phyloP scores from a whole-genome alignment of 2,329 filamentous ascomycete species.

The Scedosporium boydii region DNA sequence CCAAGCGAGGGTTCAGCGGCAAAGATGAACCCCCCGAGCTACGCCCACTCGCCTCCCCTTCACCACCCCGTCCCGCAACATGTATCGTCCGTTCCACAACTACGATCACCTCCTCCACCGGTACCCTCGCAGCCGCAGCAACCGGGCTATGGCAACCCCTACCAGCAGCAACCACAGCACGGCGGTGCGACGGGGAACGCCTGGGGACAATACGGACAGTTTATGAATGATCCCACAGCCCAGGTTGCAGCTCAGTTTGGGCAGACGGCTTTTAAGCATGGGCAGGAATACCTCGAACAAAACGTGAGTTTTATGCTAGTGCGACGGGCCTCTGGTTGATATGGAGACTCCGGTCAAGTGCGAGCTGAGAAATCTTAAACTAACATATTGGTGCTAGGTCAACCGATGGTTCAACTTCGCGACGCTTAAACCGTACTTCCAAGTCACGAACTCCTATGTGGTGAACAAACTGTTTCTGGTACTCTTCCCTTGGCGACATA shows the following conservation, averaged over 20 bases:
- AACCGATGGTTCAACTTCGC: slow-evolving; percentile 80
- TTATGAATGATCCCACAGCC: slow-evolving; percentile 91
- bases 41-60: slow-evolving; percentile 82
- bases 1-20: background rate
- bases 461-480: slow-evolving; percentile 87
- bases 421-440: slow-evolving; percentile 97
- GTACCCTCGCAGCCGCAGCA: slow-evolving; percentile 45
- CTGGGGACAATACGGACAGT: slow-evolving; percentile 73
- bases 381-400: slow-evolving; percentile 25
- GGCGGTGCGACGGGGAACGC: slow-evolving; percentile 39
- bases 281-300: slow-evolving; percentile 89
- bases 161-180: slow-evolving; percentile 48
- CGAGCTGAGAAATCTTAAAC: background rate
- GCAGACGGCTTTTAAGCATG: slow-evolving; percentile 81
- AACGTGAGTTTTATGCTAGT: slow-evolving; percentile 54
- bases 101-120: slow-evolving; percentile 85
- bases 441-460: slow-evolving; percentile 96
- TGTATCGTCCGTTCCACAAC: slow-evolving; percentile 93
- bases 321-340: background rate
- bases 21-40: slow-evolving; percentile 78
- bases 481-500: slow-evolving; percentile 94
- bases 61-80: slow-evolving; percentile 97
- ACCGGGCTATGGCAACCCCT: slow-evolving; percentile 58
- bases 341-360: background rate
- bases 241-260: slow-evolving; percentile 94